These are phyloP conservation scores for Arachnomyces sp. DNA, from an alignment of 2,329 filamentous ascomycete species.

Conservation along the genomic window DNA sequence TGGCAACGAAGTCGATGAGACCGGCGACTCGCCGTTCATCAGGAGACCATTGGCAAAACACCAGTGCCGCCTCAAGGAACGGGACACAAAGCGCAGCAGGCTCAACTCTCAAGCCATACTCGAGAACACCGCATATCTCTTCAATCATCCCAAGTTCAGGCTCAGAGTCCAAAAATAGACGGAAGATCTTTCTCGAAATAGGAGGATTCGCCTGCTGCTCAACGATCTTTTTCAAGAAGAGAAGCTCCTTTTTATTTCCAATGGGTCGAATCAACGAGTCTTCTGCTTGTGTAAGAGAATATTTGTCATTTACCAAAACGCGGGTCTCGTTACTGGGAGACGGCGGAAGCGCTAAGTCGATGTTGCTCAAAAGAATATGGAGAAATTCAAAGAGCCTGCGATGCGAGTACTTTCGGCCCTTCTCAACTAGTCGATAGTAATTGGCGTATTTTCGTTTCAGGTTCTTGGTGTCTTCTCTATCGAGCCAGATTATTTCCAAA, in stretches of 20 bases:
- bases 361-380: slow-evolving; percentile 27
- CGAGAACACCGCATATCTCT: slow-evolving; percentile 47
- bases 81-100: slow-evolving; percentile 42
- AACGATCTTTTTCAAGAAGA: slow-evolving; percentile 54
- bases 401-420: slow-evolving; percentile 39
- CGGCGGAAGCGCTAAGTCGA: slow-evolving; percentile 29
- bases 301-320: slow-evolving; percentile 20
- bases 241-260: slow-evolving; percentile 25
- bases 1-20: slow-evolving; percentile 35
- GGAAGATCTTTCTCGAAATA: slow-evolving; percentile 50
- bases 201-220: slow-evolving; percentile 49
- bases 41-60: slow-evolving; percentile 42
- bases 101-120: slow-evolving; percentile 46
- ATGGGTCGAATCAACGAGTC: slow-evolving; percentile 25
- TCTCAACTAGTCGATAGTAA: slow-evolving; percentile 36
- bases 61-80: slow-evolving; percentile 50
- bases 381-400: slow-evolving; percentile 36
- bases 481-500: slow-evolving; percentile 54
- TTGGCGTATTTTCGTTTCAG: slow-evolving; percentile 46
- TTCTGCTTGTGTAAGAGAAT: slow-evolving; percentile 27
- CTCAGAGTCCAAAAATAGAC: slow-evolving; percentile 45
- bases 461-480: slow-evolving; percentile 41
- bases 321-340: slow-evolving; percentile 20
- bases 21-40: slow-evolving; percentile 28
- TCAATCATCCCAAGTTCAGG: slow-evolving; percentile 39